A percentile compares a stretch with the other conserved stretches of the same genome.
Evolutionary conservation across 352 stramenopile genomes (phyloP).

Genomic region (Halophytophthora polymorphica): DNA sequence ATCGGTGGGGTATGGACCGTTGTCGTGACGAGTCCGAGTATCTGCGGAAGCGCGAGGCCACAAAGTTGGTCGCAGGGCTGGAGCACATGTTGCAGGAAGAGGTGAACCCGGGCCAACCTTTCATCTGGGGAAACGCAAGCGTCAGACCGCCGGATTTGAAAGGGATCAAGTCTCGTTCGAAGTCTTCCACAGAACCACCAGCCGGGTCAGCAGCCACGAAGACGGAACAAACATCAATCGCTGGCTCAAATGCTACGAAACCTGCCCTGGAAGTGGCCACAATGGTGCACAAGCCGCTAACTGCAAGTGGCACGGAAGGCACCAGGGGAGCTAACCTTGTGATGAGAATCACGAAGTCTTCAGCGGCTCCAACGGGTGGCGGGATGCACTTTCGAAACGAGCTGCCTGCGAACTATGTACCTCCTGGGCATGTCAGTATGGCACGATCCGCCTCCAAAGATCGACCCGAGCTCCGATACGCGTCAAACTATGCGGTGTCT

Average conservation of each 20-base stretch:
- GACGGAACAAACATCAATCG: neutral
- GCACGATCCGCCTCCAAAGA: conserved; percentile 7
- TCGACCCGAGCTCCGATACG: conserved; percentile 4
- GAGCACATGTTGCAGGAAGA: conserved; percentile 23
- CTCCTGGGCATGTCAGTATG: conserved; percentile 7
- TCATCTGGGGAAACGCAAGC: conserved; percentile 11
- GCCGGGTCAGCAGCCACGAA: neutral
- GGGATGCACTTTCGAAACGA: conserved; percentile 80
- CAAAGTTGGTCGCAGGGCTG: conserved; percentile 51
- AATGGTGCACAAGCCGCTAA: neutral
- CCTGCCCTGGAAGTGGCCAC: neutral
- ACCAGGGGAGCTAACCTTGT: conserved; percentile 17
- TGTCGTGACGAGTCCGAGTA: conserved; percentile 72
- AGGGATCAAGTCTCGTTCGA: conserved; percentile 8
- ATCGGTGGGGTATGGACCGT: conserved; percentile 54
- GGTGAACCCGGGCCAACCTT: conserved; percentile 20
- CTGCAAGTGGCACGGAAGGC: neutral
- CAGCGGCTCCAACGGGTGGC: conserved; percentile 11
- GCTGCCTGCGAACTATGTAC: conserved; percentile 60
- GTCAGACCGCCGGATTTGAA: conserved; percentile 14
- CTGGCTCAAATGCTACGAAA: neutral
- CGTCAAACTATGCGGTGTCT: neutral
- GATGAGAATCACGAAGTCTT: conserved; percentile 33
- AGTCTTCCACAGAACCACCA: conserved; percentile 3
- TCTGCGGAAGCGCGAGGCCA: conserved; percentile 59